A percentile compares a stretch with the other conserved stretches of the same genome.
Evolutionary conservation across 345 rosid genomes (phyloP).

Genomic region (Boechera retrofracta): DNA sequence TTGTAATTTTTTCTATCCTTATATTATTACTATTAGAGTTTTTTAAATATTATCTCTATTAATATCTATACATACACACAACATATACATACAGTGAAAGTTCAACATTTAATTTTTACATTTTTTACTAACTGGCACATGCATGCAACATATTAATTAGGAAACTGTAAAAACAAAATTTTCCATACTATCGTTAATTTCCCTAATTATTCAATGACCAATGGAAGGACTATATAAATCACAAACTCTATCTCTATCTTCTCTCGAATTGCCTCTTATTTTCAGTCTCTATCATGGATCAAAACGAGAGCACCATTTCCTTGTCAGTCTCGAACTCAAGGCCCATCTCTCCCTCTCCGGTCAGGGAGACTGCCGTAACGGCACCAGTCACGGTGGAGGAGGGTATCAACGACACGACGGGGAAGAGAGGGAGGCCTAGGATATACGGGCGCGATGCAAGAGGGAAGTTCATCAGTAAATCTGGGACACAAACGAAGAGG

Average conservation of each 20-base stretch:
- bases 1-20: background rate
- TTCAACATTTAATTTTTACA: background rate
- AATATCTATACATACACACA: background rate
- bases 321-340: constrained; percentile 50
- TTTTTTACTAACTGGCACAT: background rate
- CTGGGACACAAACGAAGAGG: background rate
- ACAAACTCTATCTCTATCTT: constrained; percentile 9
- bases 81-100: background rate
- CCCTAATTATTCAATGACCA: constrained; percentile 31
- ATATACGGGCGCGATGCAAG: constrained; percentile 46
- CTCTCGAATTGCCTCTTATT: constrained; percentile 4
- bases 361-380: background rate
- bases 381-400: background rate
- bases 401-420: constrained; percentile 37
- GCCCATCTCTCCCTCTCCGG: constrained; percentile 51
- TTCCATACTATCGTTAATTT: background rate
- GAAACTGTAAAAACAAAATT: background rate
- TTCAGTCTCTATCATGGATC: constrained; percentile 46
- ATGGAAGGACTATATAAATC: constrained; percentile 43
- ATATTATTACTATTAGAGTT: background rate
- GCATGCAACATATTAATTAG: background rate
- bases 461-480: constrained; percentile 49
- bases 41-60: background rate
- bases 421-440: constrained; percentile 63
- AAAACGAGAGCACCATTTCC: constrained; percentile 50